phyloP scores from a whole-genome alignment of 257 asterid genomes.

The Solanum gracilifrons region DNA sequence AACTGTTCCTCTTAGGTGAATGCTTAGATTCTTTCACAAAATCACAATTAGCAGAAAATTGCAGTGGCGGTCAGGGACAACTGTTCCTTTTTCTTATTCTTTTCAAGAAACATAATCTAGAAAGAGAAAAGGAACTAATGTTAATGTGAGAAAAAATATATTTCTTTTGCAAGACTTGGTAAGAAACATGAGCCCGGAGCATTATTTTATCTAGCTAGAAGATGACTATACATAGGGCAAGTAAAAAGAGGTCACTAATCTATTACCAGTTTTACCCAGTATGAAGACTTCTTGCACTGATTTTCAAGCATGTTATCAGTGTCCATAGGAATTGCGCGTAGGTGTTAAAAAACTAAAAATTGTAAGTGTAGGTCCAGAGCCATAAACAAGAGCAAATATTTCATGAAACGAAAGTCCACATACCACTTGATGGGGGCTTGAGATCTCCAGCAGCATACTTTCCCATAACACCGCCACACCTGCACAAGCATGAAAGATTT shows the following conservation, averaged over 20 bases:
- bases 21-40: not conserved
- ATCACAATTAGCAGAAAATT: not conserved
- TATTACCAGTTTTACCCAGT: not conserved
- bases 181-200: not conserved
- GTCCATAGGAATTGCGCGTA: not conserved
- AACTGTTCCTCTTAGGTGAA: not conserved
- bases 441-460: constrained; percentile 98
- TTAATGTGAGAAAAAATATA: not conserved
- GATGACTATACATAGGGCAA: not conserved
- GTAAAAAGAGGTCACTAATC: not conserved
- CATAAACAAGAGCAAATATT: not conserved
- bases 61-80: not conserved
- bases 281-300: not conserved
- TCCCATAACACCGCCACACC: constrained; percentile 99
- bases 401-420: constrained; percentile 14
- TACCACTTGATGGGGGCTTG: constrained; percentile 87
- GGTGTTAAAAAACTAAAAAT: not conserved
- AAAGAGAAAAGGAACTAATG: not conserved
- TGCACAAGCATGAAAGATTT: constrained; percentile 5
- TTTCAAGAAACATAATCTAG: not conserved
- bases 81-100: not conserved
- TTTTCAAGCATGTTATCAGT: not conserved
- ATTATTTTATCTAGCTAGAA: not conserved
- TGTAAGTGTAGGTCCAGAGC: not conserved
- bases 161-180: not conserved